phyloP scores from a whole-genome alignment of 257 asterid genomes.

The Datura wrightii region DNA sequence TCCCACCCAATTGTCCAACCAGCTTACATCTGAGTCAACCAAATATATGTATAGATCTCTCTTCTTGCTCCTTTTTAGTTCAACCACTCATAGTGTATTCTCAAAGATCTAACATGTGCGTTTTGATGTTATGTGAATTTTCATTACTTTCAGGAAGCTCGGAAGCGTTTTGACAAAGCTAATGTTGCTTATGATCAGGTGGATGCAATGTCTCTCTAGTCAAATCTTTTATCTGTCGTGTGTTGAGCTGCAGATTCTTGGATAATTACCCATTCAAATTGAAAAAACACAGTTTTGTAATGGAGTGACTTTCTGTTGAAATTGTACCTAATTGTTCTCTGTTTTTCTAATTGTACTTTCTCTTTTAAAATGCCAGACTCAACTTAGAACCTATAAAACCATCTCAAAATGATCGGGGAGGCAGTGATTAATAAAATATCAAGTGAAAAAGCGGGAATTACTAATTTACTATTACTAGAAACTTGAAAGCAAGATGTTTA shows the following conservation, averaged over 20 bases:
- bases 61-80: background rate
- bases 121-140: conserved; percentile 27
- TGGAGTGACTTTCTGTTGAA: conserved; percentile 2
- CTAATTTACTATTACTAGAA: background rate
- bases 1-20: conserved; percentile 14
- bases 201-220: conserved; percentile 34
- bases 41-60: background rate
- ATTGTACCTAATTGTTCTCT: conserved; percentile 9
- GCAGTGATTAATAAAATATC: background rate
- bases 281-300: background rate
- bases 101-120: background rate
- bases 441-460: background rate
- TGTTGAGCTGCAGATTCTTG: conserved; percentile 8
- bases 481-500: conserved; percentile 26
- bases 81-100: background rate
- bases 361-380: conserved; percentile 11
- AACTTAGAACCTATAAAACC: background rate
- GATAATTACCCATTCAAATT: background rate
- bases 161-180: conserved; percentile 96
- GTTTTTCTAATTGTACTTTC: background rate
- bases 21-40: background rate
- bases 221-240: background rate
- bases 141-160: conserved; percentile 83
- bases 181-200: conserved; percentile 93
- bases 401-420: background rate